Conservation (phyloP, 192 early-diverging fungal species). For the Coemansia sp. region DNA sequence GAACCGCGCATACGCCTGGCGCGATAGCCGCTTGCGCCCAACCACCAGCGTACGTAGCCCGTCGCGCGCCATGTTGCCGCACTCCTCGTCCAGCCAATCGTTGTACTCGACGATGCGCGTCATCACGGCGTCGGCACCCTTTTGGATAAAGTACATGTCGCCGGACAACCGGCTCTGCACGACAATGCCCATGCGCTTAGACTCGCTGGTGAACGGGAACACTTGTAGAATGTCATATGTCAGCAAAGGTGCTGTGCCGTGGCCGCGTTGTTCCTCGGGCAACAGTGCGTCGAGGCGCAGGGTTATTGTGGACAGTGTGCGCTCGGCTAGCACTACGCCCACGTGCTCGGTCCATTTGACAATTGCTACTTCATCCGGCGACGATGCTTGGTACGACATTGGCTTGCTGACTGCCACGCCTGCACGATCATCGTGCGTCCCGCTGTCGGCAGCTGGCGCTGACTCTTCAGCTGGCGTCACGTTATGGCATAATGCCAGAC, state of each 20-base stretch:
- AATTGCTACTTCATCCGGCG: slow-evolving; percentile 95
- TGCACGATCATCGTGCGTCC: slow-evolving; percentile 19
- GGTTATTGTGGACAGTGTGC: slow-evolving; percentile 69
- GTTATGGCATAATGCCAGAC: slow-evolving; percentile 89
- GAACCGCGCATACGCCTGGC: slow-evolving; percentile 68
- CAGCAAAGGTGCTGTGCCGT: slow-evolving; percentile 31
- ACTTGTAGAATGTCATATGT: slow-evolving; percentile 83
- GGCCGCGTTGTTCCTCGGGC: slow-evolving; percentile 23
- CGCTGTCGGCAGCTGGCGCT: slow-evolving; percentile 4
- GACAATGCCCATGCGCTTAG: slow-evolving; percentile 96
- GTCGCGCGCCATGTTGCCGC: slow-evolving; percentile 94
- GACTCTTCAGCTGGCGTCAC: slow-evolving; percentile 59
- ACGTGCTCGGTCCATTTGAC: slow-evolving; percentile 89
- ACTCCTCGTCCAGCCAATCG: slow-evolving; percentile 97
- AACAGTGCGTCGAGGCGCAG: slow-evolving; percentile 55
- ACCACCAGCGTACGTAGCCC: slow-evolving; percentile 91
- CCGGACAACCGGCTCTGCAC: slow-evolving; percentile 63
- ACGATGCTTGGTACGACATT: slow-evolving; percentile 89
- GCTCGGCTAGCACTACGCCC: slow-evolving; percentile 75
- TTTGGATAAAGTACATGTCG: slow-evolving; percentile 87
- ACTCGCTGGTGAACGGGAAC: slow-evolving; percentile 98
- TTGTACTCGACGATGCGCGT: slow-evolving; percentile 82
- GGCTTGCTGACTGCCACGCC: slow-evolving; percentile 28
- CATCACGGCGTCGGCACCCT: slow-evolving; percentile 95
- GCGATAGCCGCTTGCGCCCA: slow-evolving; percentile 76